phyloP scores from a whole-genome alignment of 2,329 filamentous ascomycete species.

The Coniochaeta sp. region DNA sequence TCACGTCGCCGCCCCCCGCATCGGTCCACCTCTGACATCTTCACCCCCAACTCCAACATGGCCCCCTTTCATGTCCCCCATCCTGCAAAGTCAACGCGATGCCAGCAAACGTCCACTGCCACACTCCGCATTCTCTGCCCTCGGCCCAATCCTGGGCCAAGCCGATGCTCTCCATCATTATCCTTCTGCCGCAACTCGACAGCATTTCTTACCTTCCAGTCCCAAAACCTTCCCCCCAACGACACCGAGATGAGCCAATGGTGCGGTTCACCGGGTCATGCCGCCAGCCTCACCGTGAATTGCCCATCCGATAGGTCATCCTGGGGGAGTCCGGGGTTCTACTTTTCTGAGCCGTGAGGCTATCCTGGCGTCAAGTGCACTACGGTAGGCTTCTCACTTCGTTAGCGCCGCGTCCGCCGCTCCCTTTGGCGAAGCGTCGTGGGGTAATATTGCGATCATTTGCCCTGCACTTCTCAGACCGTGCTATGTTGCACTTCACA shows the following conservation, averaged over 20 bases:
- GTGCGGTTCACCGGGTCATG: conserved; percentile 13
- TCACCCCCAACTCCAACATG: neutral
- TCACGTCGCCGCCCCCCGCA: neutral
- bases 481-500: neutral
- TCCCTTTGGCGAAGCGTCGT: neutral
- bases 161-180: neutral
- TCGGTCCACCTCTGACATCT: neutral
- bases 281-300: conserved; percentile 18
- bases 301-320: conserved; percentile 16
- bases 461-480: neutral
- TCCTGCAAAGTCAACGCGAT: neutral
- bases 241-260: conserved; percentile 7
- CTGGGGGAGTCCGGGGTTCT: neutral
- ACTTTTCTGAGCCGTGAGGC: neutral
- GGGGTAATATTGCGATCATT: neutral
- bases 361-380: neutral
- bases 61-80: neutral
- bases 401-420: neutral
- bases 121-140: neutral
- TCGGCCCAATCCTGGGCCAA: neutral
- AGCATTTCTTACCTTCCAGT: conserved; percentile 1
- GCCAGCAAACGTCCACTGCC: neutral
- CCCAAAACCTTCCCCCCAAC: conserved; percentile 2
- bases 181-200: neutral
- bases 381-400: neutral